phyloP scores from a whole-genome alignment of 306 rosid genomes.

The Fragaria iinumae region DNA sequence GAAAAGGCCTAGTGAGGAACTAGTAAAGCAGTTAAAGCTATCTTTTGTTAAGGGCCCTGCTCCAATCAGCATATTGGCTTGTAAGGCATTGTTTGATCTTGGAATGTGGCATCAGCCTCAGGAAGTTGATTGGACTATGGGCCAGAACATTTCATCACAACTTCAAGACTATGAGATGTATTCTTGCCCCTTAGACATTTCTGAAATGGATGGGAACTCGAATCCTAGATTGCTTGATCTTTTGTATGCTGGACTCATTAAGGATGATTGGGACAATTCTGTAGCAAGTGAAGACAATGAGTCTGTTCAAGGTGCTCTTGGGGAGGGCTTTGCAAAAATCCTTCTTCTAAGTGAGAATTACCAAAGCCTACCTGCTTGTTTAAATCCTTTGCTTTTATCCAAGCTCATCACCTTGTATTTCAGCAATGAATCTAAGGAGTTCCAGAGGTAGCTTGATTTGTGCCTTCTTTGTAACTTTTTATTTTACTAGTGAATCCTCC shows the following conservation, averaged over 20 bases:
- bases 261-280: slow-evolving; percentile 51
- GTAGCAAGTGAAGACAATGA: slow-evolving; percentile 60
- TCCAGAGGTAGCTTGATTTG: slow-evolving; percentile 52
- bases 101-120: slow-evolving; percentile 89
- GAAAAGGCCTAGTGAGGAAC: slow-evolving; percentile 66
- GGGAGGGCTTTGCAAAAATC: slow-evolving; percentile 95
- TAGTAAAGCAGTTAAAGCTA: slow-evolving; percentile 66
- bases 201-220: slow-evolving; percentile 49
- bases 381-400: slow-evolving; percentile 66
- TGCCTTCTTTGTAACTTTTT: background rate
- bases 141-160: slow-evolving; percentile 34
- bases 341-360: slow-evolving; percentile 81
- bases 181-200: slow-evolving; percentile 51
- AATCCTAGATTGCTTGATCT: slow-evolving; percentile 60
- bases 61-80: slow-evolving; percentile 62
- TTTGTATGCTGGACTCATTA: slow-evolving; percentile 64
- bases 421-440: slow-evolving; percentile 49
- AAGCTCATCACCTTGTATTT: slow-evolving; percentile 73
- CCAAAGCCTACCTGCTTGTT: slow-evolving; percentile 61
- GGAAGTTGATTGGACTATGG: slow-evolving; percentile 65
- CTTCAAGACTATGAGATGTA: slow-evolving; percentile 37
- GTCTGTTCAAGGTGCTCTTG: slow-evolving; percentile 64
- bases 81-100: slow-evolving; percentile 79
- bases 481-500: slow-evolving; percentile 8
- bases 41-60: slow-evolving; percentile 68